Evolutionary conservation across 441 rosid species (phyloP).

Genomic region (Hura crepitans): DNA sequence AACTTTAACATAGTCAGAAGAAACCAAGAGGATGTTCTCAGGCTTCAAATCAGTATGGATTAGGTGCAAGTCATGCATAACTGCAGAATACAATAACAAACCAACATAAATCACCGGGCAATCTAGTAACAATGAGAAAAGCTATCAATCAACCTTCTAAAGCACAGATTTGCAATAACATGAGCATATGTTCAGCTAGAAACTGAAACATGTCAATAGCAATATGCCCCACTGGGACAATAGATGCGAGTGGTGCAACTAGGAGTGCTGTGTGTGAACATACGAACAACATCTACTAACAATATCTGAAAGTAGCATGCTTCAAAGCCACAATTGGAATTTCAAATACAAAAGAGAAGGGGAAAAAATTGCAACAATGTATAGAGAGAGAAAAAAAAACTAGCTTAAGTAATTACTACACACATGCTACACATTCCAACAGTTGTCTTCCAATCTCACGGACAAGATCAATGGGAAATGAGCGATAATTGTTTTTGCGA

Average conservation of each 20-base stretch:
- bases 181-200: no score
- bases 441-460: slow-evolving; percentile 98
- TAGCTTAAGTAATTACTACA: slow-evolving; percentile 62
- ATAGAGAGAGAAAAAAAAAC: slow-evolving; percentile 38
- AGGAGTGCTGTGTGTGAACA: no score
- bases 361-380: slow-evolving; percentile 4
- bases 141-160: neutral
- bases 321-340: neutral
- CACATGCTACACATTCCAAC: slow-evolving; percentile 98
- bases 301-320: no score
- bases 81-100: slow-evolving; percentile 36
- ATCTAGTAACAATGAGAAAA: neutral
- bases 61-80: slow-evolving; percentile 76
- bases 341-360: neutral
- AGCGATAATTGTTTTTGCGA: slow-evolving; percentile 94
- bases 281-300: neutral
- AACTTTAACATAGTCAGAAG: slow-evolving; percentile 67
- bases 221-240: no score
- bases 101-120: slow-evolving; percentile 5
- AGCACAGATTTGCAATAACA: no score
- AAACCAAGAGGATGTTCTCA: slow-evolving; percentile 68
- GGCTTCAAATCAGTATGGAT: slow-evolving; percentile 88
- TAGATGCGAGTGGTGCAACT: no score
- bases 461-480: slow-evolving; percentile 93
- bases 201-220: no score